Evolutionary conservation across 305 asterid species (phyloP), one percentile per base, ranked within the genome.

Genomic region (Nicotiana rustica): DNA sequence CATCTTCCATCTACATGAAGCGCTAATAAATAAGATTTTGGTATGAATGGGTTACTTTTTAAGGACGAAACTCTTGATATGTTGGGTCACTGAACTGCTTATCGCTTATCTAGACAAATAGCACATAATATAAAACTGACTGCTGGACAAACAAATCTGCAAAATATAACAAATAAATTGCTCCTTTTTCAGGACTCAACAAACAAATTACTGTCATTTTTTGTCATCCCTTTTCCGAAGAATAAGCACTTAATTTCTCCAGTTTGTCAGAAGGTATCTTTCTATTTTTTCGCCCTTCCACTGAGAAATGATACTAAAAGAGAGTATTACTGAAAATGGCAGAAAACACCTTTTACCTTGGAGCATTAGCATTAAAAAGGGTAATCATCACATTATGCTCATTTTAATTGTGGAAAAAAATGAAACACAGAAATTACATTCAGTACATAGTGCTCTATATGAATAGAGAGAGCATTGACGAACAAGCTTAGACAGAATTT

Each of bases 401-500:
- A 52, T 68, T n/a, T 38, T 18, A 68, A 3, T 68, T n/a, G 77
- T 4, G 5, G 21, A 1, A 2, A 10, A 6, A 18, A 18, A 18
- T 61, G 67, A 2, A 71, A 73, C 41, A 73, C 79, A 44, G 47
- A 19, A 44, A 41, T 15, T 44, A 14, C 41, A 47, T 71, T 21
- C 41, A 71, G 61, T 12, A 73, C 21, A 47, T 6, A 1, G 6
- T 69, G 38, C 19, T 44, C 36, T 44, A 12, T 4, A 21, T 71
- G 41, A 71, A 71, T 47, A 21, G 41, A 21, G 79, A 71, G 79
- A 71, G 41, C 57, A 71, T 47, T 6, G 13, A 71, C 6, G 12
- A 71, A 44, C 61, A 47, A 71, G 13, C 62, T 44, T 12, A 13
- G 14, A 38, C 56, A 18, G 38, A 71, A 47, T 6, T 47, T 6